Evolutionary conservation across 139 green algal species (phyloP), one percentile per base, ranked within the genome.

Genomic region (Micractinium conductrix): DNA sequence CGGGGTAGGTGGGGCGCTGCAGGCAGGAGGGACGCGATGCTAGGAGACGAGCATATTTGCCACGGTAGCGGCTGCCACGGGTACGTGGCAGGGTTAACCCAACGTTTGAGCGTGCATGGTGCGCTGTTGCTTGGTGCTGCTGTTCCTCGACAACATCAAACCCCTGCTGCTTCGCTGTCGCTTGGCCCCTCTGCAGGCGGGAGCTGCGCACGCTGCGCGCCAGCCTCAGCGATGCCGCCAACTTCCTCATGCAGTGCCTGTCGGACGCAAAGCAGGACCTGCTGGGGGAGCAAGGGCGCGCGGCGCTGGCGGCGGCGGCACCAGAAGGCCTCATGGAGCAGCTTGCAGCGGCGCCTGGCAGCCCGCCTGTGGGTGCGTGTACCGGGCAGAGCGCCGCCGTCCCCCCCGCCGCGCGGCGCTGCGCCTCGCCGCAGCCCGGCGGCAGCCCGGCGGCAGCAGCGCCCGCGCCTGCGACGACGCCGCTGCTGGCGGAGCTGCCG

Each of bases 181-280:
- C 42, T 33, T 24, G 1, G 8, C 9, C 26, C 33, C 17, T 17
- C 35, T 50, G 50, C 48, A 81, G 58, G 78, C 58, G 19, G 28
- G 78, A 83, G 78, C 22, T 74, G 30, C 38, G 26, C 38, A 42
- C 37, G 30, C 2, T 83, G 62, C 28, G 30, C 5, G 78, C 43
- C 7, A 62, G n/a, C 42, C 62, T 45, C 2, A 35, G 30, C 19
- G 62, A 63, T 4, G 30, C 42, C 16, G 78, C 78, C 3, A 16
- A 17, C 43, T 83, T 83, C 62, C 62, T 83, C 16, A 42, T 74
- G 26, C 28, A 37, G 30, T 83, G 78, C 78, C n/a, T 83, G 78
- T 63, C 30, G 9, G 45, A 84, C 14, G 67, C 26, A 10, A 45
- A 67, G 45, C 79, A 84, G 79, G 45, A 78, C 30, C 10, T 78